These are phyloP conservation scores for Trichoderma hamatum DNA, from an alignment of 2,329 filamentous ascomycete genomes.

Conservation along the genomic window DNA sequence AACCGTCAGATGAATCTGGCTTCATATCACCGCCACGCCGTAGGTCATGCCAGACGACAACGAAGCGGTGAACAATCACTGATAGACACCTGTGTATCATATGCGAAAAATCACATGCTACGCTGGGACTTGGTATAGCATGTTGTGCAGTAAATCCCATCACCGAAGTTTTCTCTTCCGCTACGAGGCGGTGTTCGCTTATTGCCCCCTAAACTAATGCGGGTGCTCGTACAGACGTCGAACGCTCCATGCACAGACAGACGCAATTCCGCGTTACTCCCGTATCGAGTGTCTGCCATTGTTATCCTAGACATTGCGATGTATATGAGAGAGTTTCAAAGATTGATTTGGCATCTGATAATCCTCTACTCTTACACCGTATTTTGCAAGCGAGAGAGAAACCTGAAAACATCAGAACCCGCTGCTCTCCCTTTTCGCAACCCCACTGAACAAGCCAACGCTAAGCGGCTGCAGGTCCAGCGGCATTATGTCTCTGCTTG, in stretches of 20 bases:
- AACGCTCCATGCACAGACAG: not conserved
- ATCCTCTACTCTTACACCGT: not conserved
- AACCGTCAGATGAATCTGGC: not conserved
- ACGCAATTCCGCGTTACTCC: not conserved
- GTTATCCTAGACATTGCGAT: not conserved
- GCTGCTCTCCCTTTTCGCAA: not conserved
- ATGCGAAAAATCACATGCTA: not conserved
- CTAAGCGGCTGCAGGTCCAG: slow-evolving; percentile 11
- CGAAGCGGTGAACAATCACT: not conserved
- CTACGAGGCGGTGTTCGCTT: not conserved
- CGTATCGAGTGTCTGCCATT: not conserved
- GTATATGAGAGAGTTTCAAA: not conserved
- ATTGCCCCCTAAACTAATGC: slow-evolving; percentile 4
- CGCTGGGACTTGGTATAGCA: not conserved
- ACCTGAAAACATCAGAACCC: not conserved
- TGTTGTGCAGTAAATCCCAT: not conserved
- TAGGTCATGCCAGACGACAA: not conserved
- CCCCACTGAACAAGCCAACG: not conserved
- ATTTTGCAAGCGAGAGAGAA: not conserved
- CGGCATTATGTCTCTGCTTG: slow-evolving; percentile 15
- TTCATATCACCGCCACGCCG: not conserved
- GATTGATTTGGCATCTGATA: not conserved
- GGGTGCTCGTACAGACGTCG: not conserved
- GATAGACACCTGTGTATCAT: not conserved
- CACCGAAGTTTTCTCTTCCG: not conserved